Base-by-base conservation (phyloP, 306 rosid species). In the Clitoria ternatea region DNA sequence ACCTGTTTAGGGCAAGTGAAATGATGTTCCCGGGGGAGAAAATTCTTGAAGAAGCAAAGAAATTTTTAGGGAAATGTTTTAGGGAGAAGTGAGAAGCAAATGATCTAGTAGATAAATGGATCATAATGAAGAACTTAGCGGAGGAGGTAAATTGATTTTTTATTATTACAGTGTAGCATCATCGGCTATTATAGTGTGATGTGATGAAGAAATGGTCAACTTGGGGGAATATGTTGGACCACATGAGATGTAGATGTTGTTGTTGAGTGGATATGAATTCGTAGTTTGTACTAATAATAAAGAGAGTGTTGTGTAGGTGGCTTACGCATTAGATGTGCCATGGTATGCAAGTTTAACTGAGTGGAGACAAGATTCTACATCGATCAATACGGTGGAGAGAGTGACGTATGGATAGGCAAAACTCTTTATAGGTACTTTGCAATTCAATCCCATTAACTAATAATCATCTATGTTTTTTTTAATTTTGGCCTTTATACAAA, bases 331-430 rank as follows among this genome's bases (percentile, higher is more conserved):
- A 18, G 91, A 94, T n/a, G 78, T 94, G 72, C 96, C 99, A 36
- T 91, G 91, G 91, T 80, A 87, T 66, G 96, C 96, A 30, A 91
- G 81, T 67, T 77, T 94, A 11, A 83, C 88, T 56, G 97, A 17
- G 72, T 94, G 1, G 97, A 94, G 84, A 79, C 97, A 22, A 86
- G 94, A 79, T 80, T 87, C 45, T 94, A 84, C 72, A 78, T 94
- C 1, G n/a, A n/a, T n/a, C n/a, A n/a, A n/a, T n/a, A n/a, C n/a
- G n/a, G n/a, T n/a, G n/a, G n/a, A n/a, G n/a, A n/a, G n/a, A n/a
- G n/a, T n/a, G n/a, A n/a, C n/a, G n/a, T n/a, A 0, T 94, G 99
- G 99, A 94, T 94, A n/a, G 99, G 99, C 45, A 94, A 94, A 81
- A 87, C 97, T 15, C 96, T 94, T 13, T 94, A 94, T 69, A 91